Percentiles rank a stretch among this genome's conserved stretches.
These are phyloP conservation scores for Cordyceps javanica DNA, from an alignment of 2,329 filamentous ascomycete species.

Conservation along the genomic window DNA sequence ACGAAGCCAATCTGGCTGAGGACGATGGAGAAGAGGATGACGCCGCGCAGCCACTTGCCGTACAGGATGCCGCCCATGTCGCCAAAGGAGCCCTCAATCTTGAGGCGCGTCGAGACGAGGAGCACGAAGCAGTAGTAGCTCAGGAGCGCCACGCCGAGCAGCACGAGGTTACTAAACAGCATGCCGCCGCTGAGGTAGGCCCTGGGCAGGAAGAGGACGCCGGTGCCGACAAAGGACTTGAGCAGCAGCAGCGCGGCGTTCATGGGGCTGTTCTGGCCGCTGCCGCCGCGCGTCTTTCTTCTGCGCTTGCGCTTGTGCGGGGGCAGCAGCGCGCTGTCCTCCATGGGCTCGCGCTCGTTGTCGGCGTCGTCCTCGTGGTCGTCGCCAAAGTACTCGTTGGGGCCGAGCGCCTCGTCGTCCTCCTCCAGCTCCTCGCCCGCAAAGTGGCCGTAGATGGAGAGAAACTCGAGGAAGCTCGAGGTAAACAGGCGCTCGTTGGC, in stretches of 20 bases:
- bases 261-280: conserved; percentile 70
- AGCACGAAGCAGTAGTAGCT: conserved; percentile 98
- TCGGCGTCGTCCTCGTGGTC: conserved; percentile 53
- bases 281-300: conserved; percentile 66
- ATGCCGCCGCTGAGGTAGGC: conserved; percentile 96
- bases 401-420: conserved; percentile 81
- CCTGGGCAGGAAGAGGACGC: conserved; percentile 85
- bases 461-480: conserved; percentile 89
- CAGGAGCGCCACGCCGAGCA: conserved; percentile 76
- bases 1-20: conserved; percentile 94
- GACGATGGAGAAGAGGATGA: conserved; percentile 89
- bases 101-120: conserved; percentile 77
- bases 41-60: conserved; percentile 78
- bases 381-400: conserved; percentile 85
- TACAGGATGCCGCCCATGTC: conserved; percentile 92
- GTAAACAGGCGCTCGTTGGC: conserved; percentile 61
- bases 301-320: conserved; percentile 67
- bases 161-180: conserved; percentile 88
- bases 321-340: conserved; percentile 77
- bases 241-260: conserved; percentile 80
- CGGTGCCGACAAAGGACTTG: conserved; percentile 97
- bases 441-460: conserved; percentile 94
- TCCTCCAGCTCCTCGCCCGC: conserved; percentile 95
- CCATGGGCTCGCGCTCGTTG: conserved; percentile 70
- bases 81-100: conserved; percentile 89